A percentile compares a stretch with the other conserved stretches of the same genome.
These are phyloP conservation scores for Synchytrium microbalum DNA, from an alignment of 371 early-diverging fungal species.

Conservation along the genomic window DNA sequence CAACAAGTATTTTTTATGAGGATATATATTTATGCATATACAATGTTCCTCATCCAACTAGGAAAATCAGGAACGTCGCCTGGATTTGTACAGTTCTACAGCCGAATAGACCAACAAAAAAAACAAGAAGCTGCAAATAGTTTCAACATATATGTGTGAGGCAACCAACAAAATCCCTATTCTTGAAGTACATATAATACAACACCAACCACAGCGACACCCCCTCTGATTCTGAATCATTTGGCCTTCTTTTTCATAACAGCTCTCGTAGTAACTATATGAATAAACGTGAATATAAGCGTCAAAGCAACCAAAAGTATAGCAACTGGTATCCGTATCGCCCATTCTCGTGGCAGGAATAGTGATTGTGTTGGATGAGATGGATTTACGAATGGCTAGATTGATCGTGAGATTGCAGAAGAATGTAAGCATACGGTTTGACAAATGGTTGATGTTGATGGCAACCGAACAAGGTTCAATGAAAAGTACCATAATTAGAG, in stretches of 20 bases:
- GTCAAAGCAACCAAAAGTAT: conserved; percentile 72
- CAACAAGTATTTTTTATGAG: no score
- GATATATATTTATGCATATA: no score
- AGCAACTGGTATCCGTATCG: conserved; percentile 75
- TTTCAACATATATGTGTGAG: no score
- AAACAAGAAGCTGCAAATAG: no score
- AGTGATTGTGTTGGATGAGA: conserved; percentile 67
- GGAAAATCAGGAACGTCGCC: no score
- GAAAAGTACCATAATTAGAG: conserved; percentile 67
- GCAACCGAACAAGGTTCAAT: neutral
- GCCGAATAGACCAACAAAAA: no score
- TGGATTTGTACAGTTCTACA: no score
- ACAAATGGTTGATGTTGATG: neutral
- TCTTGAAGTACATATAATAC: neutral
- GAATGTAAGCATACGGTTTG: neutral
- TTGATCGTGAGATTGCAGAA: neutral
- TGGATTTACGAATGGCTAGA: conserved; percentile 84
- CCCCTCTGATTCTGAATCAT: no score
- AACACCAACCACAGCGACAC: no score
- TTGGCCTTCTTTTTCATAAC: conserved; percentile 48
- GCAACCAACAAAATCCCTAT: no score
- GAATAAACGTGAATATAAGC: conserved; percentile 66
- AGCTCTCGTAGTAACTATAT: conserved; percentile 76
- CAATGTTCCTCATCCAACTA: no score
- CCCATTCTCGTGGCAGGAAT: conserved; percentile 79